phyloP scores from a whole-genome alignment of 768 basidiomycete species.

The Chiua virens region DNA sequence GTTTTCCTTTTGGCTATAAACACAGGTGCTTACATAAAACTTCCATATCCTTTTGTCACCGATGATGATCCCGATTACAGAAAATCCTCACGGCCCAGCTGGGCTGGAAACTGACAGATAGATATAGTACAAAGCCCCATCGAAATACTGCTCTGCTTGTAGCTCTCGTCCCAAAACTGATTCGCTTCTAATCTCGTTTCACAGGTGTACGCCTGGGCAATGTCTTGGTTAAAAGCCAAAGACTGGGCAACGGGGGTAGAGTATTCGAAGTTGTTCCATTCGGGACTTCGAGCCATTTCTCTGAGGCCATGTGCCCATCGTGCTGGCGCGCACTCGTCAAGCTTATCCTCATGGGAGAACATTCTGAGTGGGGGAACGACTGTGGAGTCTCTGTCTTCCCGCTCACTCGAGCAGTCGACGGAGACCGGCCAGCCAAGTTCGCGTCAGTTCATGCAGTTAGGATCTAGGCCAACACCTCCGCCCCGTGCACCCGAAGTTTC shows the following conservation, averaged over 20 bases:
- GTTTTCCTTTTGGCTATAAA: slow-evolving; percentile 13
- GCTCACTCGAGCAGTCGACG: slow-evolving; percentile 3
- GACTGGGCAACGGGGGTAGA: slow-evolving; percentile 31
- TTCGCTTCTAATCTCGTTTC: background rate
- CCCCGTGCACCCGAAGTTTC: background rate
- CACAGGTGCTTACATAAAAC: slow-evolving; percentile 3
- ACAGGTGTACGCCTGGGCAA: background rate
- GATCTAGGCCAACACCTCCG: background rate
- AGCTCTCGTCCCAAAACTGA: background rate
- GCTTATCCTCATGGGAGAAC: slow-evolving; percentile 4
- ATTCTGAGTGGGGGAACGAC: background rate
- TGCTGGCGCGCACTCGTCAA: slow-evolving; percentile 7
- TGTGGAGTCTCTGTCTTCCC: slow-evolving; percentile 4
- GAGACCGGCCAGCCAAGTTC: slow-evolving; percentile 1
- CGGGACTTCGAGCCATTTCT: slow-evolving; percentile 35
- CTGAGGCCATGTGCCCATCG: slow-evolving; percentile 3
- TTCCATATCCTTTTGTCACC: background rate
- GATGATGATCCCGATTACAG: background rate
- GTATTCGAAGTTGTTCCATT: slow-evolving; percentile 37
- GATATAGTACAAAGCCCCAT: slow-evolving; percentile 22
- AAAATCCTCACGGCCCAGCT: slow-evolving; percentile 11
- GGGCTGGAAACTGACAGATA: slow-evolving; percentile 21
- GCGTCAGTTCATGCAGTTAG: slow-evolving; percentile 1
- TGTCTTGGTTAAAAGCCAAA: slow-evolving; percentile 33
- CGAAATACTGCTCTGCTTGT: background rate